Evolutionary conservation across 2,329 filamentous ascomycete genomes (phyloP), one percentile per base, ranked within the genome.

Genomic region (Aspergillus caelatus): DNA sequence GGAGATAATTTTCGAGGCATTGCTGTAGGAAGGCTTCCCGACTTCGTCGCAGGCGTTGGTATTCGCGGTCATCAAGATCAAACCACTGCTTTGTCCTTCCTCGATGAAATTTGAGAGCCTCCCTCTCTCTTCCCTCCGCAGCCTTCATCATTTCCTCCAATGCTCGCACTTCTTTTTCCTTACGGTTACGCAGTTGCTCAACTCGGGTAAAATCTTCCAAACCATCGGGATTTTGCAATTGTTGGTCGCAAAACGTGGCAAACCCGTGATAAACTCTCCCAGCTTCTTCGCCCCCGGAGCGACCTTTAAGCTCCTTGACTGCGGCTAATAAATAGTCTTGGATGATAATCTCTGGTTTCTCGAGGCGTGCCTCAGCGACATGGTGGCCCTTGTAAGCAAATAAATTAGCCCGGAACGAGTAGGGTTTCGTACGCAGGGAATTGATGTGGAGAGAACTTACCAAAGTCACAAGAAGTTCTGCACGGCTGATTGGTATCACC

Each of bases 211-310:
- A 87, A 71, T 99, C 95, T 75, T 96, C 93, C 1, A 94, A 81
- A 39, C 90, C 88, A 70, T 96, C 93, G 0, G 90, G 86, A 72
- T 94, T 94, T 71, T 97, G 91, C 11, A 99, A 83, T 75, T 99
- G 95, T 72, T 93, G 89, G 75, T 99, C 94, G 72, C 96, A 99
- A 75, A 99, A 99, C 58, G 89, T 86, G 30, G 96, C 95, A 76
- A 98, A 98, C 71, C 96, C 92, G 74, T 97, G 93, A 72, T 93
- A 97, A 0, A 98, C 95, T 68, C 92, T 86, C 1, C 94, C 93
- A 2, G 94, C 91, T 64, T 94, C 91, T 52, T 85, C 83, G 1
- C 91, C 91, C 59, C 88, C 84, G 6, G 80, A 85, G 53, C 86
- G 85, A 1, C 88, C 89, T 70, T 88, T 90, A 9, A 99, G 82